phyloP scores from a whole-genome alignment of 2,329 filamentous ascomycete species.

The Elsinoe perseae region DNA sequence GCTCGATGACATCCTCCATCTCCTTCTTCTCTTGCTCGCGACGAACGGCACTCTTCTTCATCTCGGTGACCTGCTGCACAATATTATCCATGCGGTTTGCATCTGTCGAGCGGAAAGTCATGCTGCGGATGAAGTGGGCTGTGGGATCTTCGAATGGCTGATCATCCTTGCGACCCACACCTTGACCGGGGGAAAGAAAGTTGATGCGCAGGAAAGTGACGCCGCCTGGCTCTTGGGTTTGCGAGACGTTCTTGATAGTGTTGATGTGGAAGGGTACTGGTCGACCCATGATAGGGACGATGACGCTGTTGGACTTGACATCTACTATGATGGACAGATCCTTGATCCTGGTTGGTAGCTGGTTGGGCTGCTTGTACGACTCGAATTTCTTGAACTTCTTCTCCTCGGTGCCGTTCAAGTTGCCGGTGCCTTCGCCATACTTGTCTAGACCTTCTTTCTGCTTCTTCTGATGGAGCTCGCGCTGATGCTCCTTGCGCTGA shows the following conservation, averaged over 20 bases:
- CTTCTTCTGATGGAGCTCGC: constrained; percentile 78
- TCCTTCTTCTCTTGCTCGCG: constrained; percentile 99
- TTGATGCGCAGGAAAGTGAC: constrained; percentile 94
- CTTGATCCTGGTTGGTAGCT: constrained; percentile 73
- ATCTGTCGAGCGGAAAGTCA: constrained; percentile 90
- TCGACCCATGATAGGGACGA: constrained; percentile 93
- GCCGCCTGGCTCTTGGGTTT: constrained; percentile 80
- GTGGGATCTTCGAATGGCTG: constrained; percentile 90
- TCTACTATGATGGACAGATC: constrained; percentile 88
- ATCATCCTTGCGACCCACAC: constrained; percentile 93
- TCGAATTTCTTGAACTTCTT: constrained; percentile 99
- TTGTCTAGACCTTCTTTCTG: constrained; percentile 78
- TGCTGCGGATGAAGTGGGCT: constrained; percentile 88
- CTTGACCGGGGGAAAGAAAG: constrained; percentile 92
- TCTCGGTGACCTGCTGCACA: constrained; percentile 84
- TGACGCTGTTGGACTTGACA: constrained; percentile 77
- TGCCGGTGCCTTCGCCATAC: constrained; percentile 77
- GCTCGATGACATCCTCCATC: constrained; percentile 97
- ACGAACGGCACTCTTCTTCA: constrained; percentile 87
- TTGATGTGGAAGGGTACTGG: constrained; percentile 96
- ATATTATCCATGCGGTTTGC: constrained; percentile 84
- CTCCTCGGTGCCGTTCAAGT: constrained; percentile 80
- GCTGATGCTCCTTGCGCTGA: constrained; percentile 82
- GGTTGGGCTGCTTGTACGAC: constrained; percentile 96
- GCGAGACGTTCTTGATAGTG: constrained; percentile 98